Evolutionary conservation across 1,139 yeast genomes (phyloP), one percentile per base, ranked within the genome.

Genomic region (Nakaseomyces nivariensis): DNA sequence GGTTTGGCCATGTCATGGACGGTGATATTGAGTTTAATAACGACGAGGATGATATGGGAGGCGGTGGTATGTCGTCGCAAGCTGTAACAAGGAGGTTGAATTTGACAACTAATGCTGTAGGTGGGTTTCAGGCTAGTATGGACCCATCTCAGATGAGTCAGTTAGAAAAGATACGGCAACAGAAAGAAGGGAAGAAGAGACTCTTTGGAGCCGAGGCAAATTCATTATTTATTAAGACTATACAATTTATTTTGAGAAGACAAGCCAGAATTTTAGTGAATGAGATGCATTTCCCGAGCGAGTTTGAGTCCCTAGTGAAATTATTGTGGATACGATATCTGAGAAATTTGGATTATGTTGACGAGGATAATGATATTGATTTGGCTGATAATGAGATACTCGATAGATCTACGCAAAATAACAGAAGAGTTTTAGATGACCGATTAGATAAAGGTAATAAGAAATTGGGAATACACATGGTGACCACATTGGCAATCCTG

Each of bases 1-100:
- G 86, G 61, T 84, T 77, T 61, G 97, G 97, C 1, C 98, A 92
- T 68, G 88, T 89, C 22, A 78, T 79, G 67, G 92, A 84, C 56
- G 90, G 92, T 41, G 85, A 82, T 54, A 67, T 85, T 36, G 95
- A 88, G 64, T 74, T 79, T 58, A 83, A 84, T 55, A 90, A 85
- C 59, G 96, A 85, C 43, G 88, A 80, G 37, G 87, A 81, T 50
- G 79, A 73, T 46, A 64, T 67, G 13, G 64, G 63, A 46, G 72
- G 72, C 2, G 66, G 68, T 44, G 73, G 73, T 2, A 41, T 41
- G 44, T 41, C 44, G 13, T 45, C 47, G 5, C 29, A 26, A 7
- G 68, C 70, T 2, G 67, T 70, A n/a, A 81, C 86, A 7, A 72
- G 79, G 59, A 70, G 85, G 53, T 62, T 84, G 48, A 80, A 78